Evolutionary conservation across 225 moss, liverwort and hornwort genomes (phyloP).

Genomic region (Neckera pumila): DNA sequence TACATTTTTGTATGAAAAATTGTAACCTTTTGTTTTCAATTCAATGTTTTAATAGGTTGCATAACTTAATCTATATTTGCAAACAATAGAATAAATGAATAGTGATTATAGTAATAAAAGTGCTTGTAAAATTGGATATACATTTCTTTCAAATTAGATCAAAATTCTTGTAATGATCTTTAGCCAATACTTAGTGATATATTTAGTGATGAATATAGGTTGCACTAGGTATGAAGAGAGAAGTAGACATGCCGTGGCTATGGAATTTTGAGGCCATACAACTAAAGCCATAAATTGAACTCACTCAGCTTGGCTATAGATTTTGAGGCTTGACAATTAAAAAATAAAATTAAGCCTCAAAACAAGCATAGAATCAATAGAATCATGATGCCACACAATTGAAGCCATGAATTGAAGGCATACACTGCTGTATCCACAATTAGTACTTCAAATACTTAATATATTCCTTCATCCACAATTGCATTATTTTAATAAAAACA

Average conservation of each 20-base stretch:
- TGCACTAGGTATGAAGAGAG: not conserved
- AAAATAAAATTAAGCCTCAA: no score
- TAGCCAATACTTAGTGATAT: not conserved
- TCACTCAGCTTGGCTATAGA: rapidly evolving
- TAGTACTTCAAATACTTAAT: not conserved
- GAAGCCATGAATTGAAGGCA: not conserved
- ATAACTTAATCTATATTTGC: not conserved
- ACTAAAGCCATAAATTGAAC: not conserved
- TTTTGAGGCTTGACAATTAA: no score
- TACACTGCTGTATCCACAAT: not conserved
- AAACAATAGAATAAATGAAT: not conserved
- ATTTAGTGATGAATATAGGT: no score
- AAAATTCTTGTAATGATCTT: rapidly evolving
- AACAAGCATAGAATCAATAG: not conserved
- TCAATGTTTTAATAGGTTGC: not conserved
- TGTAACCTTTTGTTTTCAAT: rapidly evolving
- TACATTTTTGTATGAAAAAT: not conserved
- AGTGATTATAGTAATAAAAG: not conserved
- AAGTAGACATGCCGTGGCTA: not conserved
- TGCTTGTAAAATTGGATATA: rapidly evolving
- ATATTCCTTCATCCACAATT: rapidly evolving
- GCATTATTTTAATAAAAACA: not conserved
- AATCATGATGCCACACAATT: not conserved
- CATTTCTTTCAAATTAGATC: not conserved
- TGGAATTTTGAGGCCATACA: rapidly evolving